Percentiles rank a stretch among this genome's conserved stretches.
Conservation (phyloP, 2,329 filamentous ascomycete species). For the Chrysosporium queenslandicum region DNA sequence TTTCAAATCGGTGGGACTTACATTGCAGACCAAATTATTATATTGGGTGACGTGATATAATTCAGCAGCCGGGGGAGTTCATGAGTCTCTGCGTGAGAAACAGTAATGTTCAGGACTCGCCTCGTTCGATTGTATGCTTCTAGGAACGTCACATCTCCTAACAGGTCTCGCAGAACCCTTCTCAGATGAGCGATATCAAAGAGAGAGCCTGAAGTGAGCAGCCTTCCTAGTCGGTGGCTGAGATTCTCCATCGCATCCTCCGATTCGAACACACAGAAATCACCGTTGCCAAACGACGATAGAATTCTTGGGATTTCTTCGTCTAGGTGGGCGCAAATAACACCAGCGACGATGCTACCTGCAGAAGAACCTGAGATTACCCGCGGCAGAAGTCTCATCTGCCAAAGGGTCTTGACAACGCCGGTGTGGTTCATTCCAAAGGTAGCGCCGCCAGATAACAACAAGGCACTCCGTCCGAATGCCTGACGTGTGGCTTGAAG, state of each 20-base stretch:
- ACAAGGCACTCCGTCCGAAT: slow-evolving; percentile 72
- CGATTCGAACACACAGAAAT: slow-evolving; percentile 69
- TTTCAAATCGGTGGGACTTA: slow-evolving; percentile 30
- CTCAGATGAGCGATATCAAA: slow-evolving; percentile 75
- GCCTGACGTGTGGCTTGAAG: slow-evolving; percentile 64
- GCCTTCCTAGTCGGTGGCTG: slow-evolving; percentile 57
- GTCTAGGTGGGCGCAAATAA: slow-evolving; percentile 67
- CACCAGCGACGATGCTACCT: slow-evolving; percentile 73
- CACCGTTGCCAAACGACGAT: slow-evolving; percentile 63
- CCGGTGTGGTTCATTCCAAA: slow-evolving; percentile 91
- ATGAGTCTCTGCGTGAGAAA: slow-evolving; percentile 77
- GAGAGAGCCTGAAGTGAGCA: slow-evolving; percentile 73
- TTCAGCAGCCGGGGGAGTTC: slow-evolving; percentile 81
- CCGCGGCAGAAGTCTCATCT: slow-evolving; percentile 63
- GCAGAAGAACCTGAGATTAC: slow-evolving; percentile 84
- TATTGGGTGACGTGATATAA: slow-evolving; percentile 86
- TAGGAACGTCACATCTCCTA: slow-evolving; percentile 88
- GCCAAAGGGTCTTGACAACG: slow-evolving; percentile 70
- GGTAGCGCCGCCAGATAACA: slow-evolving; percentile 76
- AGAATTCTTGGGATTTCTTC: slow-evolving; percentile 65
- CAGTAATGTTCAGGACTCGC: slow-evolving; percentile 84
- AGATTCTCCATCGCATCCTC: slow-evolving; percentile 51
- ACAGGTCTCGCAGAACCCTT: slow-evolving; percentile 66
- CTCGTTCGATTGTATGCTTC: slow-evolving; percentile 93
- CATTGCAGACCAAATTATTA: slow-evolving; percentile 92